Percentiles rank a stretch among this genome's conserved stretches.
Evolutionary conservation across 31 red algal species (phyloP).

Genomic region (Asparagopsis taxiformis): DNA sequence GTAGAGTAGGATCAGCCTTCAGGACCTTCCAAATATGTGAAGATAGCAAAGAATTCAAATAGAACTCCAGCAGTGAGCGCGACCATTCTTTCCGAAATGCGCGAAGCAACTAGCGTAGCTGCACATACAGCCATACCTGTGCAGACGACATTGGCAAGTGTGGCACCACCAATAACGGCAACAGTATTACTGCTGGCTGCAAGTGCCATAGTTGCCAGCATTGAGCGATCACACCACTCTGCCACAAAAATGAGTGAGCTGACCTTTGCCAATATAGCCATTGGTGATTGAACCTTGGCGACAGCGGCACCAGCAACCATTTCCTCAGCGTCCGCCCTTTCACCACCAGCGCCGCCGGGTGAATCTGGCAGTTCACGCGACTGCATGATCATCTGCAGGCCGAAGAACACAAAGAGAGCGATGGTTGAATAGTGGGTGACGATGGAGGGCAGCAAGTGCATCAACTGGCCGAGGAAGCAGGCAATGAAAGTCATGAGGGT

Average conservation of each 20-base stretch:
- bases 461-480: slow-evolving; percentile 90
- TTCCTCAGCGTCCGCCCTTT: slow-evolving; percentile 78
- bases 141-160: slow-evolving; percentile 86
- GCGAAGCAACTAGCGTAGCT: slow-evolving; percentile 68
- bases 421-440: slow-evolving; percentile 84
- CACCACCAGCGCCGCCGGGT: slow-evolving; percentile 51
- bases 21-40: slow-evolving; percentile 77
- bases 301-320: slow-evolving; percentile 58
- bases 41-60: slow-evolving; percentile 81
- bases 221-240: slow-evolving; percentile 96
- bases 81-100: slow-evolving; percentile 89
- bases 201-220: slow-evolving; percentile 97
- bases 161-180: slow-evolving; percentile 89
- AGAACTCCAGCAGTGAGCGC: slow-evolving; percentile 72
- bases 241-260: slow-evolving; percentile 85
- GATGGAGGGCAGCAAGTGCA: slow-evolving; percentile 81
- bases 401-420: slow-evolving; percentile 85
- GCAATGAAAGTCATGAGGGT: slow-evolving; percentile 95
- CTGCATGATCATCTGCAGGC: slow-evolving; percentile 84
- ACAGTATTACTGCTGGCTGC: slow-evolving; percentile 79
- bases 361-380: slow-evolving; percentile 53
- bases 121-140: slow-evolving; percentile 85
- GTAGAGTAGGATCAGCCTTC: slow-evolving; percentile 47
- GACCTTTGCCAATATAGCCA: slow-evolving; percentile 69
- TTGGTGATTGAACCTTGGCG: slow-evolving; percentile 23